phyloP scores from a whole-genome alignment of 1,284 basidiomycete species.

The Rhodotorula sp. region DNA sequence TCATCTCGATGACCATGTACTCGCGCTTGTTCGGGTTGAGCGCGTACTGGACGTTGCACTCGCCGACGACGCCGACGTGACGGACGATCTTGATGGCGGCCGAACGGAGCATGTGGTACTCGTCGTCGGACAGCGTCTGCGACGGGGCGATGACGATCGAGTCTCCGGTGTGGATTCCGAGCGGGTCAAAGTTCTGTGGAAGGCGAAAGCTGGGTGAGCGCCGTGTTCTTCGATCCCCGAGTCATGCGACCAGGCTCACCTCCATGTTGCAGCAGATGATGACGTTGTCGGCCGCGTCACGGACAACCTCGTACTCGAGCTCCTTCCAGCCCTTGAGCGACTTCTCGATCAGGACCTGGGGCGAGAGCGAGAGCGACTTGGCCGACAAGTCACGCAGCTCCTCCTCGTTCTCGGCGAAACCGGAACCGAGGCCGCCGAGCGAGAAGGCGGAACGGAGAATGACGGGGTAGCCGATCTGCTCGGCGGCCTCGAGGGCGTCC shows the following conservation, averaged over 20 bases:
- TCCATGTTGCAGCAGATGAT: constrained; percentile 44
- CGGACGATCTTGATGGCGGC: constrained; percentile 97
- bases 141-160: constrained; percentile 99
- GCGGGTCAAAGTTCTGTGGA: constrained; percentile 99
- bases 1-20: constrained; percentile 95
- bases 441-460: constrained; percentile 98
- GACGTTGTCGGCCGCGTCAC: constrained; percentile 78
- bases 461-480: constrained; percentile 92
- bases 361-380: constrained; percentile 83
- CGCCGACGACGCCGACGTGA: constrained; percentile 96
- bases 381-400: constrained; percentile 94
- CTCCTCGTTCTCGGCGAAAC: constrained; percentile 93
- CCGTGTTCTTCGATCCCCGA: background rate
- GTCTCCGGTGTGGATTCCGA: constrained; percentile 99
- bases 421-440: constrained; percentile 96
- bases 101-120: constrained; percentile 96
- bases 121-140: constrained; percentile 84
- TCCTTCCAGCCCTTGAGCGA: constrained; percentile 99
- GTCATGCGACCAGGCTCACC: constrained; percentile 37
- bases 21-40: constrained; percentile 89
- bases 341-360: constrained; percentile 96
- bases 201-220: constrained; percentile 52
- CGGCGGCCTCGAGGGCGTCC: constrained; percentile 86
- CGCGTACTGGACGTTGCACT: constrained; percentile 96
- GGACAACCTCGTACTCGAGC: constrained; percentile 98